A percentile compares a stretch with the other conserved stretches of the same genome.
Conservation (phyloP, 1,284 basidiomycete genomes). For the Cystobasidium pallidum region DNA sequence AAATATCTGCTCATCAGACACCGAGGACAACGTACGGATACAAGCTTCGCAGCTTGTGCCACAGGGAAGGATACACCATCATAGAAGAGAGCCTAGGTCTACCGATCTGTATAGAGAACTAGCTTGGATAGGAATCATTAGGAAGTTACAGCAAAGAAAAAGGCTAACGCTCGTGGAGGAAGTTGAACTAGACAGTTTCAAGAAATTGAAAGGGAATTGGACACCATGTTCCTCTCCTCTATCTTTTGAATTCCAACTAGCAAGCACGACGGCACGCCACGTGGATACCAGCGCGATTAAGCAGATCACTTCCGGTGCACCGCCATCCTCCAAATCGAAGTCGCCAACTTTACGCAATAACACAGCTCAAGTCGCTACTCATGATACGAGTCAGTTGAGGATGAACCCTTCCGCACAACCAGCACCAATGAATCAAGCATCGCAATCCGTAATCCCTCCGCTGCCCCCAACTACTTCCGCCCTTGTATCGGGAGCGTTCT, state of each 20-base stretch:
- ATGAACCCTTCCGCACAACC: not conserved
- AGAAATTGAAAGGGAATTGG: not conserved
- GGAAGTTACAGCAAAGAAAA: slow-evolving; percentile 7
- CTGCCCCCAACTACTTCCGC: not conserved
- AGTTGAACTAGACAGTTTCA: slow-evolving; percentile 22
- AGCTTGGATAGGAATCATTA: not conserved
- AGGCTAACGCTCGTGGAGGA: slow-evolving; percentile 12
- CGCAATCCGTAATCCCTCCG: not conserved
- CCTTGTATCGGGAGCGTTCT: not conserved
- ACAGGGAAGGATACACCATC: not conserved
- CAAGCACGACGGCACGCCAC: not conserved
- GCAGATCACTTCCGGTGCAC: not conserved
- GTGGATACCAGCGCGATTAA: not conserved
- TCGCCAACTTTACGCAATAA: not conserved
- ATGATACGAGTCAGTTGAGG: not conserved
- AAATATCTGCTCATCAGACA: not conserved
- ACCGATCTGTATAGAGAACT: not conserved
- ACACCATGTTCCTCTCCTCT: not conserved
- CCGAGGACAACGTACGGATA: not conserved
- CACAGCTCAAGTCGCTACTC: not conserved
- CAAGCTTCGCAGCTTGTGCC: not conserved
- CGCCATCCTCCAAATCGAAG: not conserved
- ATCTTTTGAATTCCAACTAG: not conserved
- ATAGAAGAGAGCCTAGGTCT: not conserved
- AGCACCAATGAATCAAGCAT: not conserved